Base-by-base conservation (phyloP, 768 basidiomycete genomes). In the Termitomyces titanicus region DNA sequence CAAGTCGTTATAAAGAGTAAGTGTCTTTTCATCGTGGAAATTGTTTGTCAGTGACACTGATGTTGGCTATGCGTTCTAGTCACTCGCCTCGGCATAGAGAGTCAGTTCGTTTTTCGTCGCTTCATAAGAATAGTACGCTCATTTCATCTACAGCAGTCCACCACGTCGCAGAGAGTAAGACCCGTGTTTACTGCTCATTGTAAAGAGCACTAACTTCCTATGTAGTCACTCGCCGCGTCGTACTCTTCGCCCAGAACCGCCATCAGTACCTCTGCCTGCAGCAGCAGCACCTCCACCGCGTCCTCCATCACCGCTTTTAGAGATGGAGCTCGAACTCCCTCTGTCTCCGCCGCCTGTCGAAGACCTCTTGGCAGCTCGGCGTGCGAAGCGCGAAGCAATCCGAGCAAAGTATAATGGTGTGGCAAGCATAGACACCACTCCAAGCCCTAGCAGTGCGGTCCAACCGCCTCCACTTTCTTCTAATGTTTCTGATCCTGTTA, bases 341-440 rank as follows among this genome's bases (percentile, higher is more conserved):
- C 67, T 72, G 13, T 74, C 84, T 3, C 77, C 82, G 12, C 76
- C 79, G 15, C 75, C 82, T 1, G 75, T 85, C 7, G 88, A 91
- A 64, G 77, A 82, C 43, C 70, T 84, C 9, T 76, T 90, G 33
- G 88, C 81, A 22, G 85, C 81, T 27, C 83, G 89, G 9, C 81
- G 87, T 25, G 88, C 88, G 13, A 79, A 75, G 57, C 84, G 92
- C 27, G 83, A 83, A 55, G 91, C 88, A 9, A 93, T 94, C 53
- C 73, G 89, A 40, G 90, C 89, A 52, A 92, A 90, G 69, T 88
- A 91, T 69, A 63, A 75, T 5, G 80, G 79, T 15, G 69, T 76
- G 52, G 68, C 74, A 52, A 80, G 77, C 56, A 70, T 72, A 53
- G 77, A 78, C 61, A 66, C 75, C 59, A 81, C 79, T 58, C 79